Percentiles rank a stretch among this genome's conserved stretches.
phyloP scores from a whole-genome alignment of 2,329 filamentous ascomycete genomes.

The Gyromitra esculenta region DNA sequence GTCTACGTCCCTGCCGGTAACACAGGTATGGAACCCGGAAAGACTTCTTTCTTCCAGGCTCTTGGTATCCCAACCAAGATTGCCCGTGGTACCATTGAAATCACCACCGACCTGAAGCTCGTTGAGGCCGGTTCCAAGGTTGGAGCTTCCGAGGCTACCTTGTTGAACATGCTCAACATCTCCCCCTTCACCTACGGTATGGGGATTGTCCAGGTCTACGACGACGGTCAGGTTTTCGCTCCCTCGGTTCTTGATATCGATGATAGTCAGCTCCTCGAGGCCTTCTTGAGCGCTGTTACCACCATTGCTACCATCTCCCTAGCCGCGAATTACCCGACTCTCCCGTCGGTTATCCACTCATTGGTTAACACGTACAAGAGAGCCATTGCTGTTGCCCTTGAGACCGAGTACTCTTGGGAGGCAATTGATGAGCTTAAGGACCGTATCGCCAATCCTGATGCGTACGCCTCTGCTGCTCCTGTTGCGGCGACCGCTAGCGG shows the following conservation, averaged over 20 bases:
- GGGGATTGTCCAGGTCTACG: constrained; percentile 95
- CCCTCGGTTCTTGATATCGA: constrained; percentile 88
- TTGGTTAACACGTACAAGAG: constrained; percentile 99
- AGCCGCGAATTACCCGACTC: constrained; percentile 91
- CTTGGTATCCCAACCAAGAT: constrained; percentile 99
- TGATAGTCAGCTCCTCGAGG: constrained; percentile 89
- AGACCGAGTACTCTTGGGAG: constrained; percentile 85
- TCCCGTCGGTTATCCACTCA: constrained; percentile 96
- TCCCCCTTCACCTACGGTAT: constrained; percentile 99
- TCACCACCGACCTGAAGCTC: constrained; percentile 96
- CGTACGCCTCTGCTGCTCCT: constrained; percentile 86
- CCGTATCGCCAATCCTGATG: constrained; percentile 98
- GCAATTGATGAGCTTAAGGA: constrained; percentile 99
- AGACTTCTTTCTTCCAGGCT: constrained; percentile 99
- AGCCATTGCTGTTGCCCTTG: constrained; percentile 84
- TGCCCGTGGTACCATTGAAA: constrained; percentile 99
- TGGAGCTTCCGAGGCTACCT: constrained; percentile 96
- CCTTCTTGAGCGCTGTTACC: constrained; percentile 81
- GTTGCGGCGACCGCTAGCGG: constrained; percentile 68
- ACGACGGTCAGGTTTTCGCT: constrained; percentile 92
- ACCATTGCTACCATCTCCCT: constrained; percentile 92
- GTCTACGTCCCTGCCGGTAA: constrained; percentile 97
- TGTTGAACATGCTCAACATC: constrained; percentile 99
- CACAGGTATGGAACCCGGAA: constrained; percentile 99
- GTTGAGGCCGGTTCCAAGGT: constrained; percentile 93